phyloP scores from a whole-genome alignment of 1,284 basidiomycete genomes.

The Gymnopus androsaceus region DNA sequence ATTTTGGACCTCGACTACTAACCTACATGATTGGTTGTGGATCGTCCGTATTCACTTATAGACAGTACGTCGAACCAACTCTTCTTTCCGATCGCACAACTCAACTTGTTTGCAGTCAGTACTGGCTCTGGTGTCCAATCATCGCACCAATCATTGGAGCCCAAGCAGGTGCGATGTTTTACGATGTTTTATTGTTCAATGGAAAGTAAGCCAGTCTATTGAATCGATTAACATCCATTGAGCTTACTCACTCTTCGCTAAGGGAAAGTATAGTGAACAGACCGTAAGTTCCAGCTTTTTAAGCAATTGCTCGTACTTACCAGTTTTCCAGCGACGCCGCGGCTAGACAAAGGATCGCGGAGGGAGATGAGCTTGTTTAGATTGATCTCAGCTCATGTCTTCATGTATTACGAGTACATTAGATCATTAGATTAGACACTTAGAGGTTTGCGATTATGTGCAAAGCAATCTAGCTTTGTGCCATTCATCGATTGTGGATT shows the following conservation, averaged over 20 bases:
- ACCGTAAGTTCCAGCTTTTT: conserved; percentile 1
- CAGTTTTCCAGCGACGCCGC: neutral
- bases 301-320: no score
- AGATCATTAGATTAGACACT: no score
- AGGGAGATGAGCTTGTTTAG: conserved; percentile 3
- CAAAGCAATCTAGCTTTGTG: no score
- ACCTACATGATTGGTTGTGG: conserved; percentile 56
- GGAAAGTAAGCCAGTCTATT: no score
- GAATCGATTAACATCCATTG: no score
- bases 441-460: no score
- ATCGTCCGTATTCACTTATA: conserved; percentile 39
- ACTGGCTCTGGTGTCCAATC: conserved; percentile 77
- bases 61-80: conserved; percentile 32
- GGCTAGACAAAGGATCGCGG: conserved; percentile 8
- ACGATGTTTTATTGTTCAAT: conserved; percentile 55
- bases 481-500: no score
- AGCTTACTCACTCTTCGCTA: no score
- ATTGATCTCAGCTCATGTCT: neutral
- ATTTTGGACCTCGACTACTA: conserved; percentile 56
- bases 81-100: neutral
- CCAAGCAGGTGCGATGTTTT: conserved; percentile 50
- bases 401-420: neutral
- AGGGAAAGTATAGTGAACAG: conserved; percentile 33
- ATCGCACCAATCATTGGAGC: conserved; percentile 61
- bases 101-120: conserved; percentile 45